Conservation (phyloP, 2,329 filamentous ascomycete species). For the Stagonosporopsis rhizophila region DNA sequence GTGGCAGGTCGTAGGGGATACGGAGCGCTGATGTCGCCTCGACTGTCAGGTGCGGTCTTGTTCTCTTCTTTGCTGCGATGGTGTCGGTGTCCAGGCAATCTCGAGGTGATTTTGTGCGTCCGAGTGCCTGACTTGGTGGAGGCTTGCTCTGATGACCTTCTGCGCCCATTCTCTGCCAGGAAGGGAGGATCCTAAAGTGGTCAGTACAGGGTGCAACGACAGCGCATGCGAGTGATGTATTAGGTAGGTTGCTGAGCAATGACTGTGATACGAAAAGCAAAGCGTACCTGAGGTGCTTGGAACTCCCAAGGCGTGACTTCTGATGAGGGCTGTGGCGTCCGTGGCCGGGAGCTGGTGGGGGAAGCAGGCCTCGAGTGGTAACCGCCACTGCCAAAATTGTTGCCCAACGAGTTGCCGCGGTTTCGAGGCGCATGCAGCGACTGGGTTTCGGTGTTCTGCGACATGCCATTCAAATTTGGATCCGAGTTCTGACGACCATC, state of each 20-base stretch:
- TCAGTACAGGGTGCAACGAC: constrained; percentile 18
- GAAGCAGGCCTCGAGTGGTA: constrained; percentile 66
- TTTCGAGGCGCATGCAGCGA: constrained; percentile 73
- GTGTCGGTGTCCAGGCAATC: constrained; percentile 69
- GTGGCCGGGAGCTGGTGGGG: constrained; percentile 76
- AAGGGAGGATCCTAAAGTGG: constrained; percentile 39
- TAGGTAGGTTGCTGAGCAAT: not conserved
- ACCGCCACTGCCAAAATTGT: constrained; percentile 60
- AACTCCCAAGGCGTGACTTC: constrained; percentile 98
- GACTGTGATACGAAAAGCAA: constrained; percentile 1
- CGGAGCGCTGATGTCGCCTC: constrained; percentile 47
- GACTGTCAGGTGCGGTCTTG: constrained; percentile 42
- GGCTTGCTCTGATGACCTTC: constrained; percentile 46
- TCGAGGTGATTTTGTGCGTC: constrained; percentile 61
- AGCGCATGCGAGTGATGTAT: not conserved
- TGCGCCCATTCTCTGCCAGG: constrained; percentile 44
- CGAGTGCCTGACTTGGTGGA: constrained; percentile 62
- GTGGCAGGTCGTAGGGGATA: constrained; percentile 73
- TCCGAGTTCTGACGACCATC: constrained; percentile 73
- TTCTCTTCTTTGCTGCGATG: constrained; percentile 69
- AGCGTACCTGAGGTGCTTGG: constrained; percentile 78
- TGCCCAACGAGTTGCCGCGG: constrained; percentile 83
- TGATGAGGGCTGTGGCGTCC: constrained; percentile 85
- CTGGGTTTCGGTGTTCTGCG: constrained; percentile 60
- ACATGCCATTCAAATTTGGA: constrained; percentile 61